Conservation (phyloP, 495 filamentous ascomycete genomes). For the Lasiosphaeris hirsuta region DNA sequence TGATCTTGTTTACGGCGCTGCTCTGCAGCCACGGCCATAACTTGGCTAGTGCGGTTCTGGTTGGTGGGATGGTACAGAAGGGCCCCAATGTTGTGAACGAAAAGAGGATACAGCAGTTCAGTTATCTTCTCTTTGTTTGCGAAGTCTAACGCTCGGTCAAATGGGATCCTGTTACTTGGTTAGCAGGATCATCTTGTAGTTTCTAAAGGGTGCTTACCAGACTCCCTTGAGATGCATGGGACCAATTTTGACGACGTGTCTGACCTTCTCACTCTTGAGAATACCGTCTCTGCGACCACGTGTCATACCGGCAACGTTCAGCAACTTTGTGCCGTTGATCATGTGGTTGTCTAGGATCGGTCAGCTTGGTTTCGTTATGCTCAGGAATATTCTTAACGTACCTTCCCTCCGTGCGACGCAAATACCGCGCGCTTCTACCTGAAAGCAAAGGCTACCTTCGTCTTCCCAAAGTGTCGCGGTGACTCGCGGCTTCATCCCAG, state of each 20-base stretch:
- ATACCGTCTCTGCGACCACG: constrained; percentile 93
- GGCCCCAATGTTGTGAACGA: constrained; percentile 95
- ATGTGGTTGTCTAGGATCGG: constrained; percentile 80
- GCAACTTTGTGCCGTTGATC: constrained; percentile 97
- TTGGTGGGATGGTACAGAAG: constrained; percentile 94
- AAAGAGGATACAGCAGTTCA: constrained; percentile 88
- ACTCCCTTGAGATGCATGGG: constrained; percentile 99
- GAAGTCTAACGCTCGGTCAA: constrained; percentile 92
- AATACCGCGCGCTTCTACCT: constrained; percentile 93
- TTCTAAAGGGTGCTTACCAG: constrained; percentile 62
- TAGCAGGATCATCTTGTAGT: neutral
- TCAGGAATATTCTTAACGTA: constrained; percentile 37
- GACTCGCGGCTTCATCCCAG: constrained; percentile 97
- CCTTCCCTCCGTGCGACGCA: constrained; percentile 94
- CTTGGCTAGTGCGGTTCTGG: constrained; percentile 72
- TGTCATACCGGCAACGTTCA: constrained; percentile 98
- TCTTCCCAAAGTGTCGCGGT: constrained; percentile 98
- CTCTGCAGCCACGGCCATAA: constrained; percentile 77
- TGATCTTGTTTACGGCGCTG: constrained; percentile 61
- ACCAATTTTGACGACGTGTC: constrained; percentile 97
- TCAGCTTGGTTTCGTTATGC: neutral
- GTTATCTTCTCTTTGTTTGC: constrained; percentile 99
- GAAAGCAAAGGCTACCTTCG: constrained; percentile 95
- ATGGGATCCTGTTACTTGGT: constrained; percentile 74
- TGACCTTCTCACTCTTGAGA: constrained; percentile 92